Base-by-base conservation (phyloP, 2,329 filamentous ascomycete genomes). In the Fusarium chlamydosporum region DNA sequence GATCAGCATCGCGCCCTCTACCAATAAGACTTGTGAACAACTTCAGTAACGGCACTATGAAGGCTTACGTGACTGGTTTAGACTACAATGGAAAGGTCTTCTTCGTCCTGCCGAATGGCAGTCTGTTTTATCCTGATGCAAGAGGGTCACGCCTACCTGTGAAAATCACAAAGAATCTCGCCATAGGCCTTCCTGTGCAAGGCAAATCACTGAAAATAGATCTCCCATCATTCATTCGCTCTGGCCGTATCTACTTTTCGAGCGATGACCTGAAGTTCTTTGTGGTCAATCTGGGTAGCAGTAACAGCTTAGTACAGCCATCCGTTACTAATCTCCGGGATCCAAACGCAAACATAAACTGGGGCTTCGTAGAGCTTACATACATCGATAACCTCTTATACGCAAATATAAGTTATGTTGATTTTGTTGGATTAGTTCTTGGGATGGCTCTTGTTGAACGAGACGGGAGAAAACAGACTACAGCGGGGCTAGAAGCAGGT, bases 291-390 rank as follows among this genome's bases (percentile, higher is more conserved):
- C 73, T 63, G 15, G 69, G 66, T 2, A 42, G 7, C 2, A 75
- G 75, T 0, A 78, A 79, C 42, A 77, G 76, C 31, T 71, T 87
- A 5, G 84, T 87, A 15, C 81, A 85, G 68, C 85, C 85, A 0
- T 82, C 84, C 0, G 77, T 81, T 15, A 78, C 76, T 18, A 83
- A 83, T 72, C 73, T 80, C 0, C 51, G 63, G 4, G 83, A 85
- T 54, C 80, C 82, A 4, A 83, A 79, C 27, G 75, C 80, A 0
- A 77, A 73, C 4, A 70, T 82, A 38, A 81, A 81, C 72, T 86
- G 83, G 83, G 83, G 82, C 1, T 85, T 85, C 56, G 78, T 84
- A 23, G 84, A 86, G 68, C 76, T 86, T 31, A 83, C 82, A 2
- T 81, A 81, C 68, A 82, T 76, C 0, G 67, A 76, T 3, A 77